Evolutionary conservation across 2,329 filamentous ascomycete genomes (phyloP).

Genomic region (Ascomycota sp.): DNA sequence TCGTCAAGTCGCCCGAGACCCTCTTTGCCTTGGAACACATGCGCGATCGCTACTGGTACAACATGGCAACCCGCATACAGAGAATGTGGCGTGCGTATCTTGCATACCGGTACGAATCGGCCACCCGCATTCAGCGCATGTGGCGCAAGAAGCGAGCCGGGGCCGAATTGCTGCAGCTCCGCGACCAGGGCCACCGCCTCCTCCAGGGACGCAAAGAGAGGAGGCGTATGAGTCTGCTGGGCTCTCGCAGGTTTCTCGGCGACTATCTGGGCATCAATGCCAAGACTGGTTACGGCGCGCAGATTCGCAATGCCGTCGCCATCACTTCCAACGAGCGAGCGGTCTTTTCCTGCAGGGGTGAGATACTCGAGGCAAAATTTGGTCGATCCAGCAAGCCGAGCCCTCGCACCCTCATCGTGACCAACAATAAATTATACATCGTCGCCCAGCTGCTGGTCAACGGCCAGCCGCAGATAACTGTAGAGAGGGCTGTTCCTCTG

Average conservation of each 20-base stretch:
- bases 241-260: constrained; percentile 78
- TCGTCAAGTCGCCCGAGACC: constrained; percentile 95
- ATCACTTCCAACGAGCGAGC: constrained; percentile 53
- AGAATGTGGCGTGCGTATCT: constrained; percentile 93
- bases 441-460: constrained; percentile 70
- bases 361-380: constrained; percentile 83
- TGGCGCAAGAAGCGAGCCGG: constrained; percentile 89
- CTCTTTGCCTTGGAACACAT: constrained; percentile 93
- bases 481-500: constrained; percentile 65
- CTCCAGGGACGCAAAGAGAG: constrained; percentile 78
- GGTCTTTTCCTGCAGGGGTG: constrained; percentile 79
- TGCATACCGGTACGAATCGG: constrained; percentile 78
- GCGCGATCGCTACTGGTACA: constrained; percentile 97
- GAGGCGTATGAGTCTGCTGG: constrained; percentile 73
- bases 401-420: constrained; percentile 67
- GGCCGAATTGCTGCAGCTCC: constrained; percentile 69
- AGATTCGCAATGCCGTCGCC: constrained; percentile 56
- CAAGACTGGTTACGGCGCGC: constrained; percentile 55
- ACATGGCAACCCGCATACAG: constrained; percentile 96
- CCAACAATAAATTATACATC: constrained; percentile 72
- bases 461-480: constrained; percentile 57
- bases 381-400: constrained; percentile 88
- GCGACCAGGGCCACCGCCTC: constrained; percentile 71
- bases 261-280: constrained; percentile 87
- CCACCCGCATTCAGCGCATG: constrained; percentile 82